phyloP scores from a whole-genome alignment of 2,329 filamentous ascomycete genomes.

The Phialocephala sp. region DNA sequence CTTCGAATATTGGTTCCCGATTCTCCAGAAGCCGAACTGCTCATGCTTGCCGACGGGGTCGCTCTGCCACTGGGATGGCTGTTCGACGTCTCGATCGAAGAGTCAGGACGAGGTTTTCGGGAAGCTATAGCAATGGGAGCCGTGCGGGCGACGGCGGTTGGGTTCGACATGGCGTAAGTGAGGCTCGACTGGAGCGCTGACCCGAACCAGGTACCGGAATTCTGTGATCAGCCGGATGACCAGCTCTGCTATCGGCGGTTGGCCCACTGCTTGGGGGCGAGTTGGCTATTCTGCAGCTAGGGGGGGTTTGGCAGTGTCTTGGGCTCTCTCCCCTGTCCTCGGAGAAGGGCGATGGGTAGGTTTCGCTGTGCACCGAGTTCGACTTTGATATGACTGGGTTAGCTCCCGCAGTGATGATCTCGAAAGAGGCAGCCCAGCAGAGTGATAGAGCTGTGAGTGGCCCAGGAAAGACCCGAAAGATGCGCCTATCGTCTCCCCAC shows the following conservation, averaged over 20 bases:
- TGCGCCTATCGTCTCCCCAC: slow-evolving; percentile 36
- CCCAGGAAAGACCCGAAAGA: slow-evolving; percentile 14
- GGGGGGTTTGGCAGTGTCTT: slow-evolving; percentile 29
- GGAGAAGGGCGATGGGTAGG: slow-evolving; percentile 36
- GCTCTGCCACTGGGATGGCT: slow-evolving; percentile 31
- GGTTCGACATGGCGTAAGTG: slow-evolving; percentile 47
- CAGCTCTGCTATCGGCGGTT: slow-evolving; percentile 35
- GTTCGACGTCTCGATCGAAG: slow-evolving; percentile 32
- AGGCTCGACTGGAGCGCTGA: slow-evolving; percentile 35
- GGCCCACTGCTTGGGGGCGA: slow-evolving; percentile 28
- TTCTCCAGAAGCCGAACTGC: slow-evolving; percentile 58
- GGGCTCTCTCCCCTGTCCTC: slow-evolving; percentile 35
- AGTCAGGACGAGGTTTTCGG: slow-evolving; percentile 53
- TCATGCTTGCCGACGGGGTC: slow-evolving; percentile 52
- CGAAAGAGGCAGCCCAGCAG: slow-evolving; percentile 32
- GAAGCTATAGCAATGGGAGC: slow-evolving; percentile 71
- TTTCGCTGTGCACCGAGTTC: slow-evolving; percentile 15
- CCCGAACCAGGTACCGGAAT: slow-evolving; percentile 35
- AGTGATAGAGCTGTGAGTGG: slow-evolving; percentile 32
- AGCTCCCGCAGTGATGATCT: slow-evolving; percentile 13
- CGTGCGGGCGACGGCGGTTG: slow-evolving; percentile 61
- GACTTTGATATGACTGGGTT: slow-evolving; percentile 13
- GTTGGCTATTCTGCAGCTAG: slow-evolving; percentile 33
- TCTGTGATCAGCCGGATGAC: slow-evolving; percentile 37
- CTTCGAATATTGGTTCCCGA: slow-evolving; percentile 51